phyloP scores from a whole-genome alignment of 106 monocot species.

The Dactylorhiza incarnata region DNA sequence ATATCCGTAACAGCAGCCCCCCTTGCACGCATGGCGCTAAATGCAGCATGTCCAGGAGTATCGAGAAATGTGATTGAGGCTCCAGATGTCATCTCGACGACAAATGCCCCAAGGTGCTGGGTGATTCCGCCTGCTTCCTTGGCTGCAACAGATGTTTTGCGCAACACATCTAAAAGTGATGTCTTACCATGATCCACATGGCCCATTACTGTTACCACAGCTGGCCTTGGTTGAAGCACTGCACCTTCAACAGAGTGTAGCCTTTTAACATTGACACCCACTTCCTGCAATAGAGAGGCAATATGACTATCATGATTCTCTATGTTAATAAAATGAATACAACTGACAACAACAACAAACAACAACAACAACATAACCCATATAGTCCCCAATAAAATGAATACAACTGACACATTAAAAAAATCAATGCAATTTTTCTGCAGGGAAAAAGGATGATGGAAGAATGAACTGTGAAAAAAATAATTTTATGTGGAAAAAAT shows the following conservation, averaged over 20 bases:
- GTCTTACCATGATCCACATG: constrained; percentile 99
- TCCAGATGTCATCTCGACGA: constrained; percentile 81
- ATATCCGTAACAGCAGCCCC: constrained; percentile 97
- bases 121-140: constrained; percentile 97
- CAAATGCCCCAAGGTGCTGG: constrained; percentile 92
- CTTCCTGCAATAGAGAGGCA: constrained; percentile 42
- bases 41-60: constrained; percentile 96
- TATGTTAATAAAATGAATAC: not conserved
- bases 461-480: too few species aligned
- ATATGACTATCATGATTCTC: not conserved
- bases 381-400: not conserved
- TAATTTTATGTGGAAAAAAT: too few species aligned
- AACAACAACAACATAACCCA: too few species aligned
- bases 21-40: constrained; percentile 95
- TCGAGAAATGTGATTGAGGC: constrained; percentile 93
- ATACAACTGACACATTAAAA: not conserved
- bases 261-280: constrained; percentile 74
- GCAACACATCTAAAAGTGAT: constrained; percentile 81
- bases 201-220: constrained; percentile 98
- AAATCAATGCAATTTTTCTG: too few species aligned
- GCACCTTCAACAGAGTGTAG: constrained; percentile 62
- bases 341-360: too few species aligned
- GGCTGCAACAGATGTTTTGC: constrained; percentile 87
- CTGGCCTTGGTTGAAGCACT: constrained; percentile 50
- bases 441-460: too few species aligned